Conservation (phyloP, 2,329 filamentous ascomycete species). For the Scopulariopsis brevicaulis region DNA sequence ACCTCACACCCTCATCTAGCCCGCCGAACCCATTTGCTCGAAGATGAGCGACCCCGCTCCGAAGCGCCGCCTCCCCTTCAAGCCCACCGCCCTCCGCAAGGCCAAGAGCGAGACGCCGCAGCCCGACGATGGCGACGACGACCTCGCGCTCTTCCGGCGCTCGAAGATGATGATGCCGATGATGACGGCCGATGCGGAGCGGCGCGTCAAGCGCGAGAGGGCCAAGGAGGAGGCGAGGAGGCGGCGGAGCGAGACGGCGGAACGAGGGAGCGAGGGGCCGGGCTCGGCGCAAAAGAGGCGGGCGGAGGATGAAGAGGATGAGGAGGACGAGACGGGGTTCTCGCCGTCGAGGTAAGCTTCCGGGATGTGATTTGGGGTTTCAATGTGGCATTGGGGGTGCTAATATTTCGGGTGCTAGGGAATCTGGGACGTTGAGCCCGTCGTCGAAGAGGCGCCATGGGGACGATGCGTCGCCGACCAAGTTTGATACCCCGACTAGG, state of each 20-base stretch:
- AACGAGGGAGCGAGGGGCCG: not conserved
- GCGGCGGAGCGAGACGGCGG: not conserved
- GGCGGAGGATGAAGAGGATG: not conserved
- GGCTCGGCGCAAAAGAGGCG: not conserved
- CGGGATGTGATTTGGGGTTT: no score
- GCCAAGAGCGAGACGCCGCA: conserved; percentile 12
- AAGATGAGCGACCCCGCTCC: not conserved
- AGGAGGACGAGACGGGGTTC: not conserved
- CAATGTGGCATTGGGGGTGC: no score
- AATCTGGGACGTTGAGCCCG: not conserved
- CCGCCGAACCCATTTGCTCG: not conserved
- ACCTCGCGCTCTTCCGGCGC: conserved; percentile 36
- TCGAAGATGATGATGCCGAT: conserved; percentile 36
- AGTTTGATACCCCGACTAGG: not conserved
- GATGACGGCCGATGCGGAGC: conserved; percentile 26
- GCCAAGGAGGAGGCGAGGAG: conserved; percentile 6
- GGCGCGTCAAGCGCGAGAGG: conserved; percentile 9
- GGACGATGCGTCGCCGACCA: not conserved
- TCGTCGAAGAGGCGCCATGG: conserved; percentile 3
- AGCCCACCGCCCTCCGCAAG: conserved; percentile 30
- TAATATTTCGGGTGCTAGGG: not conserved
- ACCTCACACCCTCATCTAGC: not conserved
- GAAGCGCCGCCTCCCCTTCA: conserved; percentile 34
- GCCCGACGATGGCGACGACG: conserved; percentile 8
- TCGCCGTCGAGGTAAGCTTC: not conserved